Percentiles rank a stretch among this genome's conserved stretches.
Conservation (phyloP, 2,329 filamentous ascomycete genomes). For the Neophaeococcomyces aloes region DNA sequence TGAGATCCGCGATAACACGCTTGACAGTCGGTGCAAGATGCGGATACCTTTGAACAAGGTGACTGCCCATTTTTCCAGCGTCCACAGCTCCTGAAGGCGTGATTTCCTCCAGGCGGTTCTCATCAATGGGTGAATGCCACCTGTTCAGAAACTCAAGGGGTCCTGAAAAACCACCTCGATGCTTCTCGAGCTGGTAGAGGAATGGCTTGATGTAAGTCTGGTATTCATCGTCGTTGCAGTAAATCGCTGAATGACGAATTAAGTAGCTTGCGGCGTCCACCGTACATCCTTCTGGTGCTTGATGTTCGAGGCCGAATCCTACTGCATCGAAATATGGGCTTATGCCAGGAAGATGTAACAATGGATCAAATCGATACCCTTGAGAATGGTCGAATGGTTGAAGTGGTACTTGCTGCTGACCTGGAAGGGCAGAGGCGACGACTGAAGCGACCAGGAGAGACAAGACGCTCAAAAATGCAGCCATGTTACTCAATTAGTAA, state of each 20-base stretch:
- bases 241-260: constrained; percentile 15
- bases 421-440: not conserved
- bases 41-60: constrained; percentile 13
- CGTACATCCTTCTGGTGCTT: constrained; percentile 12
- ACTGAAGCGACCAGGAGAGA: no score
- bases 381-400: constrained; percentile 14
- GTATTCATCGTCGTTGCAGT: constrained; percentile 18
- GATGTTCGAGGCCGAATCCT: constrained; percentile 15
- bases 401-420: constrained; percentile 7
- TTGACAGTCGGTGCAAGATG: constrained; percentile 11
- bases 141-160: constrained; percentile 13
- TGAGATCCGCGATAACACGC: constrained; percentile 15
- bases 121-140: constrained; percentile 16
- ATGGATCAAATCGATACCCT: constrained; percentile 15
- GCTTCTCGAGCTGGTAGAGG: constrained; percentile 16
- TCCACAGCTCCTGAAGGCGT: constrained; percentile 15
- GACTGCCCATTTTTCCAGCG: constrained; percentile 13
- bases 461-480: no score
- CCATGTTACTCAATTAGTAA: no score
- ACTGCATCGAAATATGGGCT: constrained; percentile 18
- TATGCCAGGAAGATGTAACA: constrained; percentile 16
- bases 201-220: constrained; percentile 18
- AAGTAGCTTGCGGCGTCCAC: constrained; percentile 16
- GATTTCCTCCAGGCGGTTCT: constrained; percentile 14
- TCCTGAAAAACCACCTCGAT: constrained; percentile 14